Evolutionary conservation across 768 basidiomycete genomes (phyloP), one percentile per base, ranked within the genome.

Genomic region (Coprinellus micaceus): DNA sequence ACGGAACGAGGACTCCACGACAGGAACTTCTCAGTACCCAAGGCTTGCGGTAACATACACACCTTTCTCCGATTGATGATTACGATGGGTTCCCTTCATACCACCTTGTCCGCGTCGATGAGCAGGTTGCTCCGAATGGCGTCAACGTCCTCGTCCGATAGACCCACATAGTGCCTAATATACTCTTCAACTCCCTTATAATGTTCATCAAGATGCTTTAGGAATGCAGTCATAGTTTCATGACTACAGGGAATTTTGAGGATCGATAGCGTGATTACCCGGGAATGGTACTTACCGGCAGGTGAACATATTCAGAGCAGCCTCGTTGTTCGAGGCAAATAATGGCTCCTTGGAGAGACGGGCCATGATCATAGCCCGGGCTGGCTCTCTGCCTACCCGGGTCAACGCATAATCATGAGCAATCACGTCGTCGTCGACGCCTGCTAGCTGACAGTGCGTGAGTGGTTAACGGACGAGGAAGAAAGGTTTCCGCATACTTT

Each of bases 251-350:
- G 36, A 37, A 30, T 21, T 37, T 17, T 30, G 30, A 36, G 22
- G 15, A 15, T n/a, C 13, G 15, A 21, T n/a, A 15, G 30, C 33
- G 30, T 7, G 10, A 30, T 21, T 2, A 33, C 10, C 41, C 37
- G 30, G 33, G 33, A 6, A 47, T 37, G 13, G 25, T 26, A 60
- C 80, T 52, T 65, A 88, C 89, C 86, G 80, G 61, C 88, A 91
- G 3, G 85, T 82, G 52, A 92, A 82, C 88, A 91, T 89, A 58
- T 89, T 91, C n/a, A 89, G 72, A 1, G 88, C 88, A 22, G 88
- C 88, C 54, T 88, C 82, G 40, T 78, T 82, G 61, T 90, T 86
- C 5, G 83, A 77, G 1, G 86, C 84, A 65, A 91, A 91, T 12
- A 88, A 58, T 0, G 90, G 88, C 56, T 89, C 86, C 62, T 84